These are phyloP conservation scores for Lanzia echinophila DNA, from an alignment of 2,329 filamentous ascomycete genomes.

Conservation along the genomic window DNA sequence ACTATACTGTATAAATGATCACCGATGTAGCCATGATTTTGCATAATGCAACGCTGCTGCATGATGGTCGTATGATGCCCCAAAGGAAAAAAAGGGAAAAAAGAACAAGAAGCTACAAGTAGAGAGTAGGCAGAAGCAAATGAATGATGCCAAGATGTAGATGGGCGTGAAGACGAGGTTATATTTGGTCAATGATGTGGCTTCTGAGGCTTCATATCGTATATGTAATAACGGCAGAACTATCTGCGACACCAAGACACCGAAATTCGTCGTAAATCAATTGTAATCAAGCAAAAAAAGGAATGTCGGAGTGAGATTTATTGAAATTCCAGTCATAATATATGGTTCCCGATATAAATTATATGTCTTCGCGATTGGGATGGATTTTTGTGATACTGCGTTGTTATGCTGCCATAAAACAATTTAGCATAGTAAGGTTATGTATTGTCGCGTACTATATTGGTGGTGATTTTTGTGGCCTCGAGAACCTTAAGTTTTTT, in stretches of 20 bases:
- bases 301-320: not conserved
- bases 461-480: not conserved
- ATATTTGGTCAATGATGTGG: no score
- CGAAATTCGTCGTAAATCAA: not conserved
- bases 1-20: no score
- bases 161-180: no score
- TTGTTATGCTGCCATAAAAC: not conserved
- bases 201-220: not conserved
- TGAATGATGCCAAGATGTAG: no score
- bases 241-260: not conserved
- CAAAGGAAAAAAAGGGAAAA: no score
- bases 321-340: not conserved
- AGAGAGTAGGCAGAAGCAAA: no score
- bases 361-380: not conserved
- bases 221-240: not conserved
- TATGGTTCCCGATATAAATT: not conserved
- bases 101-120: no score
- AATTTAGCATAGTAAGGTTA: not conserved
- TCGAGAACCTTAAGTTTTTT: not conserved
- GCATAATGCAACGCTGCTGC: no score
- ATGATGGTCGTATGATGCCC: no score
- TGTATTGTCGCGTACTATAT: not conserved
- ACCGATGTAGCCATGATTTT: no score
- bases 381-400: not conserved
- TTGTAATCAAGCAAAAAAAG: not conserved